These are phyloP conservation scores for Lentinula sp. DNA, from an alignment of 768 basidiomycete species.

Conservation along the genomic window DNA sequence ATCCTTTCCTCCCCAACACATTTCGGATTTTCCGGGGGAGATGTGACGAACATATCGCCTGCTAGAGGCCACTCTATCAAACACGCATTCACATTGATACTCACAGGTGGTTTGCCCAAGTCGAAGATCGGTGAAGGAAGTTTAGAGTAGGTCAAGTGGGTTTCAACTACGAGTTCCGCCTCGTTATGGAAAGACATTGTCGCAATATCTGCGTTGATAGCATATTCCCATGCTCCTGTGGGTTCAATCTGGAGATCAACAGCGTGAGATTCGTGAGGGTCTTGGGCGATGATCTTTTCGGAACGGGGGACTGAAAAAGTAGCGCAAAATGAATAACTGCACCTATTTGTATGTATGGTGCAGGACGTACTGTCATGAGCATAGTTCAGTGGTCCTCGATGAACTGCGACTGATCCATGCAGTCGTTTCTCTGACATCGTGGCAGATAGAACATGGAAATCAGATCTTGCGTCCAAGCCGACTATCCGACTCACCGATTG, in stretches of 20 bases:
- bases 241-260: slow-evolving; percentile 46
- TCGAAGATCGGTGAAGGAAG: slow-evolving; percentile 45
- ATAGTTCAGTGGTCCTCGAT: slow-evolving; percentile 50
- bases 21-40: slow-evolving; percentile 37
- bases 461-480: not conserved
- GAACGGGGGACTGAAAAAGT: slow-evolving; percentile 19
- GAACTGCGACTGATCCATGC: slow-evolving; percentile 45
- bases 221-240: slow-evolving; percentile 43
- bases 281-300: slow-evolving; percentile 30
- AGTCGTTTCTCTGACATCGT: slow-evolving; percentile 35
- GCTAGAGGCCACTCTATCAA: slow-evolving; percentile 39
- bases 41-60: slow-evolving; percentile 42
- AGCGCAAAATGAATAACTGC: not conserved
- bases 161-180: slow-evolving; percentile 12
- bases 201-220: slow-evolving; percentile 47
- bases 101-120: slow-evolving; percentile 38
- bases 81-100: slow-evolving; percentile 42
- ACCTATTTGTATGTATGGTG: not conserved
- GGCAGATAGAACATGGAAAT: not conserved
- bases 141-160: not conserved
- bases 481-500: slow-evolving; percentile 26
- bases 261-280: slow-evolving; percentile 37
- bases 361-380: slow-evolving; percentile 40
- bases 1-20: slow-evolving; percentile 35
- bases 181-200: slow-evolving; percentile 31